Evolutionary conservation across 192 early-diverging fungal species (phyloP), one percentile per base, ranked within the genome.

Genomic region (Phycomyces nitens): DNA sequence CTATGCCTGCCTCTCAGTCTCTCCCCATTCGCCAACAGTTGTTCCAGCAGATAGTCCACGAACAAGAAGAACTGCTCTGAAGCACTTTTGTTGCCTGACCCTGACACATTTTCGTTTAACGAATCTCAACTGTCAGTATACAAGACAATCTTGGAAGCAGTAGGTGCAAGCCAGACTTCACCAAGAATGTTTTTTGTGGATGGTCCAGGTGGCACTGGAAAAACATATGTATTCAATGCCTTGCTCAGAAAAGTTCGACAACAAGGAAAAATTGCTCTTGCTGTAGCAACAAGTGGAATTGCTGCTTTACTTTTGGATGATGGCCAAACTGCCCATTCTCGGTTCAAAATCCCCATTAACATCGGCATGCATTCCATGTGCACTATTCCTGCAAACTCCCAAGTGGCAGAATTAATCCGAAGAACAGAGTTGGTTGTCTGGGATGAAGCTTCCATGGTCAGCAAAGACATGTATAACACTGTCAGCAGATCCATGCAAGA

Each of bases 401-500:
- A 60, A 0, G 7, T 24, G 24, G 69, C 69, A 16, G 1, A 41
- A 2, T 40, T 72, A 0, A 38, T 72, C 15, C 23, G 26, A 12
- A 5, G 38, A n/a, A 24, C 77, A 8, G 53, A 62, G 10, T 21
- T 74, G 23, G 64, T 78, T 58, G 21, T 78, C 20, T 78, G 77
- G 77, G 77, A 74, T 56, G 77, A 78, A 60, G 63, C 66, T 42
- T 58, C 68, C 20, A 77, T 70, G 68, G 51, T 39, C 1, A 53
- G 63, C 42, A n/a, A 22, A 0, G 27, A 63, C 59, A 23, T 50
- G 0, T 55, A 71, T 59, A 56, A 76, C 26, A 53, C 64, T 6
- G 71, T 73, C 0, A 50, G 68, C 27, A 40, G 56, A 12, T 54
- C 26, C 0, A 22, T 76, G 2, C 23, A 50, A 6, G 62, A 77